Conservation (phyloP, 805 yeast genomes). For the Lipomyces sp. region DNA sequence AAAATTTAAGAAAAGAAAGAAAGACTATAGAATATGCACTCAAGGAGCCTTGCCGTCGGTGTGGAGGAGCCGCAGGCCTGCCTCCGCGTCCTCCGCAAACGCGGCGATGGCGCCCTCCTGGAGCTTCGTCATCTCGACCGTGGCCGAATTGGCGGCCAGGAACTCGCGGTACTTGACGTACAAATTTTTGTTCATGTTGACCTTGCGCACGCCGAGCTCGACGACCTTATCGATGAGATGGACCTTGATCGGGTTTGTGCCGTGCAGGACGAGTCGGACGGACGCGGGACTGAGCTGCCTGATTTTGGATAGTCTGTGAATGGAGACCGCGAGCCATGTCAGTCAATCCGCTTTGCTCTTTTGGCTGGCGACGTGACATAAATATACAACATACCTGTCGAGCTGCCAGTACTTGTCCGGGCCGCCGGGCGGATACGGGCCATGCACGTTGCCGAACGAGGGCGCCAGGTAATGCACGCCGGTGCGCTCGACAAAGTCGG, state of each 20-base stretch:
- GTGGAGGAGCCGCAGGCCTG: constrained; percentile 35
- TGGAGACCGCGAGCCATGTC: too few relatives aligned
- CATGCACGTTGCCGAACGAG: constrained; percentile 42
- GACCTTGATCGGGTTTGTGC: constrained; percentile 34
- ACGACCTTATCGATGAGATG: constrained; percentile 21
- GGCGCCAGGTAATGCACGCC: constrained; percentile 42
- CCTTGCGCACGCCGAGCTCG: constrained; percentile 37
- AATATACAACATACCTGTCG: constrained; percentile 20
- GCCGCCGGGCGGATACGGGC: constrained; percentile 38
- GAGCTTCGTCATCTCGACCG: constrained; percentile 34
- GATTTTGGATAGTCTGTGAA: constrained; percentile 8
- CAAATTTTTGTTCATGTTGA: constrained; percentile 38
- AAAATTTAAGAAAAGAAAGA: too few relatives aligned
- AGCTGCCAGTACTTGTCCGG: constrained; percentile 36
- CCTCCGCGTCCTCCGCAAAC: constrained; percentile 34
- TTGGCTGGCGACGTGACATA: not conserved
- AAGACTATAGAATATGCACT: too few relatives aligned
- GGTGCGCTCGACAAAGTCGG: constrained; percentile 33
- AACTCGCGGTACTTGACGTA: constrained; percentile 35
- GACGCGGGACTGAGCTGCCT: not conserved
- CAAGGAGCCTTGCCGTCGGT: constrained; percentile 29
- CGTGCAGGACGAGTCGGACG: constrained; percentile 37
- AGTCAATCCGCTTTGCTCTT: constrained; percentile 15
- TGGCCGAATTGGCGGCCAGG: constrained; percentile 30
- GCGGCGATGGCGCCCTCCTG: constrained; percentile 33